Evolutionary conservation across 2,329 filamentous ascomycete species (phyloP).

Genomic region (Paecilomyces sp.): DNA sequence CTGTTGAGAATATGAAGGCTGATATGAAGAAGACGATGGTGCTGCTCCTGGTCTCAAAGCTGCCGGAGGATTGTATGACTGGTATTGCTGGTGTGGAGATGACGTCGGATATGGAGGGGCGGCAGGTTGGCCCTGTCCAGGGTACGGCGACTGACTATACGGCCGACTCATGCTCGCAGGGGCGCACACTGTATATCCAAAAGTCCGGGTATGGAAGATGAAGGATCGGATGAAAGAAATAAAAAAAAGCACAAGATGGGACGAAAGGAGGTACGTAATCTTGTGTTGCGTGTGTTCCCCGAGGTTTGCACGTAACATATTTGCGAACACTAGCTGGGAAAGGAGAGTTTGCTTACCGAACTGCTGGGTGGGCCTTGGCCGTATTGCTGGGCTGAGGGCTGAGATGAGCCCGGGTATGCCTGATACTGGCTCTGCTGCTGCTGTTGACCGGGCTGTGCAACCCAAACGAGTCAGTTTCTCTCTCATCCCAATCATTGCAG

Average conservation of each 20-base stretch:
- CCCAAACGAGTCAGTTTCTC: constrained; percentile 11
- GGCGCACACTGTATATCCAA: constrained; percentile 6
- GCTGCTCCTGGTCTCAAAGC: constrained; percentile 26
- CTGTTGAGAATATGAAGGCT: constrained; percentile 22
- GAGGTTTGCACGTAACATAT: background rate
- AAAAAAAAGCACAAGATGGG: constrained; percentile 2
- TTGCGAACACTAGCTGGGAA: background rate
- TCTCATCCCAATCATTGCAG: background rate
- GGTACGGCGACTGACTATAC: constrained; percentile 28
- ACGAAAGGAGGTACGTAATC: background rate
- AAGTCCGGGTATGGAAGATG: constrained; percentile 2
- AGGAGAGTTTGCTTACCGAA: constrained; percentile 25
- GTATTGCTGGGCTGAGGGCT: constrained; percentile 14
- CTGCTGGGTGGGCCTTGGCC: constrained; percentile 14
- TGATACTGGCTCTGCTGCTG: constrained; percentile 44
- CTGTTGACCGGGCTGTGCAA: constrained; percentile 1
- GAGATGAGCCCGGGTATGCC: constrained; percentile 43
- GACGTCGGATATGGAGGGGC: constrained; percentile 28
- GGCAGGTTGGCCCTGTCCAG: constrained; percentile 23
- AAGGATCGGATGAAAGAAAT: constrained; percentile 3
- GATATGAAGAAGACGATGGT: constrained; percentile 22
- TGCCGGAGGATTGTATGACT: constrained; percentile 28
- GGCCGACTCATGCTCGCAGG: constrained; percentile 27
- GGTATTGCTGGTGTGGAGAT: constrained; percentile 25
- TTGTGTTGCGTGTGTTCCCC: background rate